Conservation (phyloP, 345 rosid genomes). For the Salix arbutifolia region DNA sequence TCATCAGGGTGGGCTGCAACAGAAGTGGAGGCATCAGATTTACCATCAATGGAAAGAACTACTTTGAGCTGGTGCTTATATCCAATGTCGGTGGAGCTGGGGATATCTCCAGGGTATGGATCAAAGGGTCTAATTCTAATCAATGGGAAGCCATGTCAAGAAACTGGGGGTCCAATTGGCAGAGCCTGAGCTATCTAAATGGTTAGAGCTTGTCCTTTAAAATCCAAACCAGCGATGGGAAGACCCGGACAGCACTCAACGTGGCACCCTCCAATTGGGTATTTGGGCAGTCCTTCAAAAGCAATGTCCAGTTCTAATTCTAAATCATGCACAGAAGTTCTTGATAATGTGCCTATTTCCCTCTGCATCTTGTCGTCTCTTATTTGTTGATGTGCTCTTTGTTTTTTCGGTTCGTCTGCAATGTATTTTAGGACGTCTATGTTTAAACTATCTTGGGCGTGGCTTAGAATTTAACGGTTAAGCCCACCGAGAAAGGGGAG, state of each 20-base stretch:
- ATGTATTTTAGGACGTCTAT: not conserved
- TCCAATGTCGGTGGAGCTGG: slow-evolving; percentile 67
- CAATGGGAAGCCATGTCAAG: slow-evolving; percentile 58
- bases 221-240: slow-evolving; percentile 48
- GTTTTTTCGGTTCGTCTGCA: not conserved
- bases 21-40: slow-evolving; percentile 73
- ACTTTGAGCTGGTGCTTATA: slow-evolving; percentile 66
- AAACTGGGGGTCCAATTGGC: slow-evolving; percentile 76
- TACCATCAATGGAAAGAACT: slow-evolving; percentile 57
- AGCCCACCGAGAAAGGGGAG: slow-evolving; percentile 19
- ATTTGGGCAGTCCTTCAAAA: slow-evolving; percentile 64
- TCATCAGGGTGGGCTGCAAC: slow-evolving; percentile 50
- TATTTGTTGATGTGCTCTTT: not conserved
- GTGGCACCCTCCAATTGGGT: slow-evolving; percentile 53
- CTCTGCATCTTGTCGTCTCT: not conserved
- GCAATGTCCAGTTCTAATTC: slow-evolving; percentile 48
- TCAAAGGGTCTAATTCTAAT: slow-evolving; percentile 52
- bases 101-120: slow-evolving; percentile 47
- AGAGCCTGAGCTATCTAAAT: slow-evolving; percentile 55
- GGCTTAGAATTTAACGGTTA: slow-evolving; percentile 27
- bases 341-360: not conserved
- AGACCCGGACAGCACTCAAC: slow-evolving; percentile 33
- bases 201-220: slow-evolving; percentile 62
- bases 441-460: slow-evolving; percentile 2
- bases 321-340: not conserved